Evolutionary conservation across 768 basidiomycete genomes (phyloP), one percentile per base, ranked within the genome.

Genomic region (Suillus hirtellus): DNA sequence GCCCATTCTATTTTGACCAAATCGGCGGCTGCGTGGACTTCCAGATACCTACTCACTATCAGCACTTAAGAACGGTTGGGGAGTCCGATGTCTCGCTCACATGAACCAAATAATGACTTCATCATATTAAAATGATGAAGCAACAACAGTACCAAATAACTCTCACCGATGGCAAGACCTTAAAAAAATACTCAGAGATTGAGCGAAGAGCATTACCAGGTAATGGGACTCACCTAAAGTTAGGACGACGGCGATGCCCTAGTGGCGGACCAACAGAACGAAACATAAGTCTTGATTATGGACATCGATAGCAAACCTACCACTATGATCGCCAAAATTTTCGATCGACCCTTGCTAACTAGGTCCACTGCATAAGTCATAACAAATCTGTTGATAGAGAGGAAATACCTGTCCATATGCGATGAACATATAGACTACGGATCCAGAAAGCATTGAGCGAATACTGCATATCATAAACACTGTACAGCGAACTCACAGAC

Each of bases 361-460:
- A 42, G 19, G 40, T 59, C 17, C 17, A 12, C 10, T 24, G 11
- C n/a, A 46, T 46, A 10, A 46, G 46, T 47, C n/a, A 21, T 21
- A n/a, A 21, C 2, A 46, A 21, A 21, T 21, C 11, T 46, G 11
- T 46, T 46, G 46, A 21, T 46, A 12, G 15, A n/a, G 46, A 4
- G 9, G n/a, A 56, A 15, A 40, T 38, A 59, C 50, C 46, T 61
- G 17, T 61, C 49, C 60, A 61, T 52, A 61, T 50, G 21, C 60
- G 52, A 38, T 59, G 31, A 17, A 37, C 21, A 38, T 40, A 58
- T n/a, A 61, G 24, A 3, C 60, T 61, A 12, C 4, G 1, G 19
- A 11, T 9, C 2, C 10, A n/a, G 15, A 37, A 58, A 40, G 17
- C 4, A 24, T 38, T 35, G 9, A 12, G 15, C 11, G 6, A 6